Evolutionary conservation across 768 basidiomycete species (phyloP), one percentile per base, ranked within the genome.

Genomic region (Pleurotus salmoneostramineus): DNA sequence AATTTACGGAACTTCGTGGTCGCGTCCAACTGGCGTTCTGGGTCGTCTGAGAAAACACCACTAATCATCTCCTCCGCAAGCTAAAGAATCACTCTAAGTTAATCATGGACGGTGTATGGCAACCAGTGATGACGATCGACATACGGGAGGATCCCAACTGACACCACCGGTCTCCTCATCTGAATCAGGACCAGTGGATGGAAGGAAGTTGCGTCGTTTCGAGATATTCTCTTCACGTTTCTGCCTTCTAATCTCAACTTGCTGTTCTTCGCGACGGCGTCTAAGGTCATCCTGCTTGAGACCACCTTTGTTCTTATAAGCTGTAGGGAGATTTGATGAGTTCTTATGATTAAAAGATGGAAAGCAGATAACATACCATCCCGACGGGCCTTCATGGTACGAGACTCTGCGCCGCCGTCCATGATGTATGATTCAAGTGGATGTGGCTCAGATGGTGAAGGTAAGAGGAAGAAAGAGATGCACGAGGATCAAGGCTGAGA

Each of bases 211-310:
- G 61, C 97, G 82, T 72, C 97, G 84, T 81, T 99, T 99, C 59
- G 95, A 92, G 61, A 98, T 95, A 72, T 95, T 95, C 74, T 99
- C 97, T 72, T 99, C 97, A 65, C 97, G 83, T 78, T 98, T 98
- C 78, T 96, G 93, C 69, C 94, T 84, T 70, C 97, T 84, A 80
- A 99, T 98, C 81, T 98, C 97, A 58, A 99, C 97, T 69, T 98
- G 95, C 71, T 96, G 93, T 71, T 99, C 95, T 72, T 98, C 97
- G 59, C 97, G 87, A 72, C 96, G 88, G 74, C 95, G 89, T 65
- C 96, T 87, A 65, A 98, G 89, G 72, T 98, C 93, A 60, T 96
- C 93, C 65, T 86, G 87, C 72, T 93, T 95, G 62, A 95, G 78
- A 63, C 83, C 87, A 61, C 90, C 89, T 73, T 94, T 95, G 74